Evolutionary conservation across 23 red algal genomes (phyloP).

Genomic region (Gracilaria domingensis): DNA sequence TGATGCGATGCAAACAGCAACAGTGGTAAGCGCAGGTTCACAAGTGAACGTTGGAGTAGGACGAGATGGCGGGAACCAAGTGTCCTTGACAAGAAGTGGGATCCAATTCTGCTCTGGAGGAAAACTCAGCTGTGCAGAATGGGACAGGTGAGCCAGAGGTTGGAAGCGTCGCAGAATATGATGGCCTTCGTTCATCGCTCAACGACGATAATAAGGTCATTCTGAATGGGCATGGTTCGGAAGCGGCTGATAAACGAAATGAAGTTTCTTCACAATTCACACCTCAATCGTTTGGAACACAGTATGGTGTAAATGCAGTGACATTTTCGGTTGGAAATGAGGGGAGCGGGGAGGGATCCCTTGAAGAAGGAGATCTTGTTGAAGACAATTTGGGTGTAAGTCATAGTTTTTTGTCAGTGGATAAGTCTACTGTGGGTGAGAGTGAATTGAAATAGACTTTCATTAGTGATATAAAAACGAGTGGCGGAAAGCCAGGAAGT

Average conservation of each 20-base stretch:
- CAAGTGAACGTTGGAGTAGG: background rate
- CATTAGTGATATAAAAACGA: background rate
- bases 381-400: background rate
- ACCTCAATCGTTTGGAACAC: background rate
- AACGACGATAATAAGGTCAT: background rate
- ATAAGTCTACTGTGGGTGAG: background rate
- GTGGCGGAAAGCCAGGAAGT: constrained; percentile 2
- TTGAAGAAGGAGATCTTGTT: background rate
- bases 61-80: background rate
- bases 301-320: background rate
- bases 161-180: background rate
- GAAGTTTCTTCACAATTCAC: background rate
- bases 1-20: background rate
- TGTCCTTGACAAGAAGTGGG: background rate
- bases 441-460: background rate
- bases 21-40: background rate
- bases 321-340: background rate
- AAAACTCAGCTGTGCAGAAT: background rate
- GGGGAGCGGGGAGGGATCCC: background rate
- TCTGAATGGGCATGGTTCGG: background rate
- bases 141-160: background rate
- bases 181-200: background rate
- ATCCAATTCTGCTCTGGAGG: background rate
- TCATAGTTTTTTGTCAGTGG: background rate
- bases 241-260: background rate